phyloP scores from a whole-genome alignment of 805 yeast species.

The Yarrowia keelungensis region DNA sequence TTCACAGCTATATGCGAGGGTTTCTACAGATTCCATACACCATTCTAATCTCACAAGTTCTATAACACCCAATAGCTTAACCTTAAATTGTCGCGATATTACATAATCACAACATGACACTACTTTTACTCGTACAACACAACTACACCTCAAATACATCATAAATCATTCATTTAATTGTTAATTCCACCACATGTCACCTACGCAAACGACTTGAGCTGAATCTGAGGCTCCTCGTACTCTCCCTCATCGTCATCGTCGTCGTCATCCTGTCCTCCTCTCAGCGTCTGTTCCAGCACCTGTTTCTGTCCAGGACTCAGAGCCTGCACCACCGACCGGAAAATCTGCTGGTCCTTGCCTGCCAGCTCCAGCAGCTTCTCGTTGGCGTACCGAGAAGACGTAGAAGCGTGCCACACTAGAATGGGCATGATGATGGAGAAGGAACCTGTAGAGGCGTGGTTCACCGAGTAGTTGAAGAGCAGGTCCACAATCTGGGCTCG shows the following conservation, averaged over 20 bases:
- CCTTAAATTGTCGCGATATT: too few relatives aligned
- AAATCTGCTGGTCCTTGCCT: slow-evolving; percentile 45
- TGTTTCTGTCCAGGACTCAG: slow-evolving; percentile 47
- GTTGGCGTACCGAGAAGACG: slow-evolving; percentile 26
- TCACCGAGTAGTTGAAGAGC: slow-evolving; percentile 22
- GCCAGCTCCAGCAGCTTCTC: slow-evolving; percentile 48
- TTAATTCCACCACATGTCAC: background rate
- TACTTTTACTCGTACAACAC: background rate
- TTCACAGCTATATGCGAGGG: too few relatives aligned
- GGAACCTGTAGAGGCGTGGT: background rate
- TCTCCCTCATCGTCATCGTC: slow-evolving; percentile 40
- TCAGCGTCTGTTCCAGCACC: slow-evolving; percentile 41
- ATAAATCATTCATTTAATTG: background rate
- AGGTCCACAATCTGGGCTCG: slow-evolving; percentile 30
- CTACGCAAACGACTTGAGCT: slow-evolving; percentile 57
- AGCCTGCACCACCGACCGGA: slow-evolving; percentile 51
- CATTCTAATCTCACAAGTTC: too few relatives aligned
- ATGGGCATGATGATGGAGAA: slow-evolving; percentile 30
- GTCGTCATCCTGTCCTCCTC: slow-evolving; percentile 38
- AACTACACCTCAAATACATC: background rate
- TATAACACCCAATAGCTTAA: too few relatives aligned
- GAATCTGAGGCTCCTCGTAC: slow-evolving; percentile 53
- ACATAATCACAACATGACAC: too few relatives aligned
- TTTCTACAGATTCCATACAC: too few relatives aligned
- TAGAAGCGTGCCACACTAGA: slow-evolving; percentile 30